phyloP scores from a whole-genome alignment of 2,329 filamentous ascomycete species.

The Ceratocystis lukuohia region DNA sequence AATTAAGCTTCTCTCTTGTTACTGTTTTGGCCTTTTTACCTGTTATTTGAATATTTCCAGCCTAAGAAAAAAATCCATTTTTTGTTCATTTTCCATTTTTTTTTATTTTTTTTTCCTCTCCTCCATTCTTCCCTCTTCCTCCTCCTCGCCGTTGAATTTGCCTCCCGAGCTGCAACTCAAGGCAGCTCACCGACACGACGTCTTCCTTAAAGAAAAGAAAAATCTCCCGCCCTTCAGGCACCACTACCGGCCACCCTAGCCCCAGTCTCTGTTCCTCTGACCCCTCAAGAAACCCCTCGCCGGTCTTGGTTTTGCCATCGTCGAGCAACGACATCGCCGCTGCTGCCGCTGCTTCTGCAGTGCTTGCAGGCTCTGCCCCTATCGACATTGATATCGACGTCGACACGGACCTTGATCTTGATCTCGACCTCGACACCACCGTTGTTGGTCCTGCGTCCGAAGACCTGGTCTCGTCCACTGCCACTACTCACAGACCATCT shows the following conservation, averaged over 20 bases:
- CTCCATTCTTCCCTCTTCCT: constrained; percentile 15
- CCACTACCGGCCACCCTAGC: constrained; percentile 19
- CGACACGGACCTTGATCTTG: constrained; percentile 22
- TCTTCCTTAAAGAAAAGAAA: constrained; percentile 63
- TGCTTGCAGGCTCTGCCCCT: constrained; percentile 2
- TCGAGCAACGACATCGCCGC: constrained; percentile 27
- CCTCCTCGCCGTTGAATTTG: neutral
- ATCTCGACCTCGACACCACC: constrained; percentile 31
- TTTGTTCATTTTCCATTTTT: constrained; percentile 18
- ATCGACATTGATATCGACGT: neutral
- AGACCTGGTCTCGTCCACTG: constrained; percentile 26
- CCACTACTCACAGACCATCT: constrained; percentile 23
- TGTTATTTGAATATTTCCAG: neutral
- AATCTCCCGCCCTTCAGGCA: constrained; percentile 36
- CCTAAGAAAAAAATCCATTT: constrained; percentile 11
- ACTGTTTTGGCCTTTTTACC: neutral
- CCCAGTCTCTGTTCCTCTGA: constrained; percentile 29
- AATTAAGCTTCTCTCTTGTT: neutral
- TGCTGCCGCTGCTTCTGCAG: constrained; percentile 16
- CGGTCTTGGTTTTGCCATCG: constrained; percentile 29
- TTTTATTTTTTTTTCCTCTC: constrained; percentile 1
- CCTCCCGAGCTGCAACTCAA: constrained; percentile 39
- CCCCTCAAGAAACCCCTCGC: constrained; percentile 26
- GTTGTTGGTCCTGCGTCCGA: constrained; percentile 31
- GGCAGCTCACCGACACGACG: constrained; percentile 58